phyloP scores from a whole-genome alignment of 495 filamentous ascomycete species.

The Aspergillus sparsus region DNA sequence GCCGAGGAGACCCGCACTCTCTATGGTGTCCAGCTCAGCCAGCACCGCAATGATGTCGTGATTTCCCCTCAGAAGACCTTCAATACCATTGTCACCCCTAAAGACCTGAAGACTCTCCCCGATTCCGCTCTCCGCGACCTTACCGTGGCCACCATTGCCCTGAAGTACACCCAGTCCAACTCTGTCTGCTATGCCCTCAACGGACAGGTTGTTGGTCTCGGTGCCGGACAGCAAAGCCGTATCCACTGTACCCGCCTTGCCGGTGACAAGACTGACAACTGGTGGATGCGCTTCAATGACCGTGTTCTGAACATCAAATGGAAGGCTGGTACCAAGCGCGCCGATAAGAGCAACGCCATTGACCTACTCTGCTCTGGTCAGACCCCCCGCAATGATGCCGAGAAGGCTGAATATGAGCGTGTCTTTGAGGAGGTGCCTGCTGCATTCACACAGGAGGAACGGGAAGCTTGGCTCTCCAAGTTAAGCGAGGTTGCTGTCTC shows the following conservation, averaged over 20 bases:
- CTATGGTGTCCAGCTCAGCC: conserved; percentile 81
- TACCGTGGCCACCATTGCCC: conserved; percentile 90
- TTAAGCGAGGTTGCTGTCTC: conserved; percentile 80
- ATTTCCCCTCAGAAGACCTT: conserved; percentile 84
- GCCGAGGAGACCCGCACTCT: conserved; percentile 77
- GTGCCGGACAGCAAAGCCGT: conserved; percentile 93
- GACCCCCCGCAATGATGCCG: conserved; percentile 72
- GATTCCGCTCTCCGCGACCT: conserved; percentile 85
- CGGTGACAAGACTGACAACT: conserved; percentile 99
- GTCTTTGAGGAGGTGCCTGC: conserved; percentile 90
- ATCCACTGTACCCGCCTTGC: conserved; percentile 98
- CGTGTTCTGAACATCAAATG: conserved; percentile 84
- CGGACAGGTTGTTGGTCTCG: conserved; percentile 90
- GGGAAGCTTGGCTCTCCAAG: conserved; percentile 77
- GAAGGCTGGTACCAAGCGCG: conserved; percentile 94
- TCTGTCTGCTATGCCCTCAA: conserved; percentile 97
- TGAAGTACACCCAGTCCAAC: conserved; percentile 98
- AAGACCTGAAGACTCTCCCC: conserved; percentile 68
- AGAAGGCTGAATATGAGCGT: conserved; percentile 82
- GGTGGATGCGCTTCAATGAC: conserved; percentile 98
- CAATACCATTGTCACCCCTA: conserved; percentile 78
- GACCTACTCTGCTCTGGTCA: conserved; percentile 89
- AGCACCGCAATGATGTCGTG: conserved; percentile 87
- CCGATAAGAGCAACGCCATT: conserved; percentile 97
- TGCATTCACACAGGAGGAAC: conserved; percentile 81